Evolutionary conservation across 2,329 filamentous ascomycete genomes (phyloP), one percentile per base, ranked within the genome.

Genomic region (Microsporum audouinii): DNA sequence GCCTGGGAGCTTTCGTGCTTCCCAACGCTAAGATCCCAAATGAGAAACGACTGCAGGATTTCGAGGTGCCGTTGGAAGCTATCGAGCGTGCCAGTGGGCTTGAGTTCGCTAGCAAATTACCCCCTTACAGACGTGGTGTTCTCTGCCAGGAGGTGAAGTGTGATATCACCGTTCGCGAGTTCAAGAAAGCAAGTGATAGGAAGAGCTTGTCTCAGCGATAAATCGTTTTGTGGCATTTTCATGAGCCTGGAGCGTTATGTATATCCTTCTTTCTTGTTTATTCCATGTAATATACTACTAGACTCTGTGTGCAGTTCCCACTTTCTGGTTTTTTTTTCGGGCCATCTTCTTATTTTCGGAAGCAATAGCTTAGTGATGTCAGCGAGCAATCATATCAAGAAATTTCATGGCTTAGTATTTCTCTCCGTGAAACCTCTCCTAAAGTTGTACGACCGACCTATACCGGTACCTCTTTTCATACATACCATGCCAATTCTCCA

Each of bases 41-140:
- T 74, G 81, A 85, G 63, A 96, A 94, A 78, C 89, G 88, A 57
- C 79, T 99, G 67, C 80, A 83, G 58, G 91, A 96, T 71, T 99
- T 99, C 70, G 92, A 97, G 79, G 94, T 97, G 31, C 92, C 94
- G 0, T 72, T 99, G 41, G 92, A 97, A 79, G 88, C 87, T 7
- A 85, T 99, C 39, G 94, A 99, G 82, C 82, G 91, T 65, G 92
- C 94, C 1, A 91, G 88, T 66, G 94, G 94, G 3, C 77, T 99
- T 68, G 91, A 96, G 72, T 99, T 99, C 75, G 89, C 89, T 33
- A 80, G 81, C 23, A 88, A 92, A 77, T 76, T 99, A 71, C 88
- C 91, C 4, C 73, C 80, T 1, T 79, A 85, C 69, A 82, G 91
- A 67, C 82, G 89, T 70, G 91, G 85, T 77, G 82, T 87, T 63